These are phyloP conservation scores for Suhomyces tanzawaensis DNA, from an alignment of 805 yeast species.

Conservation along the genomic window DNA sequence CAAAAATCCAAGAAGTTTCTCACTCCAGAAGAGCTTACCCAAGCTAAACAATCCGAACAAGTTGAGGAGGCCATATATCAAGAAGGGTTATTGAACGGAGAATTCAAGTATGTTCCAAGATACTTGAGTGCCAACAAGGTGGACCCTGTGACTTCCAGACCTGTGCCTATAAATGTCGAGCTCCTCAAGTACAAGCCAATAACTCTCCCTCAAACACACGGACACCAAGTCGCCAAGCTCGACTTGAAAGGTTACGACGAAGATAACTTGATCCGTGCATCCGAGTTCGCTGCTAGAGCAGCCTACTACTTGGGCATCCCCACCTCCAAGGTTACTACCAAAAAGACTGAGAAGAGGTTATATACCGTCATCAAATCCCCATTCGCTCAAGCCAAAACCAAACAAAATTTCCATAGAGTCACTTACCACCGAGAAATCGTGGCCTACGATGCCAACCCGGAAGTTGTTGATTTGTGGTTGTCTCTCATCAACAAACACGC, in stretches of 20 bases:
- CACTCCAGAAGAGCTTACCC: conserved; percentile 33
- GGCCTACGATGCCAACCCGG: conserved; percentile 84
- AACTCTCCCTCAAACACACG: conserved; percentile 61
- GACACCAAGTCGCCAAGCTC: conserved; percentile 75
- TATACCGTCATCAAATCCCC: conserved; percentile 95
- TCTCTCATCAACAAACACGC: conserved; percentile 75
- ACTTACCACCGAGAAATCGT: conserved; percentile 73
- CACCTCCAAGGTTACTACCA: conserved; percentile 67
- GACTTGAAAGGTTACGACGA: conserved; percentile 70
- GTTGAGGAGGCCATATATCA: conserved; percentile 26
- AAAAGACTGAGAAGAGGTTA: conserved; percentile 69
- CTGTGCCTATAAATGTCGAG: conserved; percentile 83
- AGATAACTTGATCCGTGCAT: conserved; percentile 67
- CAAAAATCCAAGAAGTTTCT: conserved; percentile 2
- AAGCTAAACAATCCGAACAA: conserved; percentile 23
- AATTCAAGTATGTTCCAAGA: conserved; percentile 32
- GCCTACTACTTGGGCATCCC: conserved; percentile 92
- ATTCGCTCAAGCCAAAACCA: conserved; percentile 89
- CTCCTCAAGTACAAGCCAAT: conserved; percentile 80
- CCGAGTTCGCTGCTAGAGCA: conserved; percentile 85
- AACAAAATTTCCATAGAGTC: conserved; percentile 88
- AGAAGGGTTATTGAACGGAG: conserved; percentile 25
- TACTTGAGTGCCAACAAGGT: conserved; percentile 20
- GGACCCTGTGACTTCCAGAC: conserved; percentile 35
- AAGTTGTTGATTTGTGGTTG: conserved; percentile 77